Percentiles rank a stretch among this genome's conserved stretches.
Conservation (phyloP, 2,329 filamentous ascomycete genomes). For the Calonectria pseudoturangicola region DNA sequence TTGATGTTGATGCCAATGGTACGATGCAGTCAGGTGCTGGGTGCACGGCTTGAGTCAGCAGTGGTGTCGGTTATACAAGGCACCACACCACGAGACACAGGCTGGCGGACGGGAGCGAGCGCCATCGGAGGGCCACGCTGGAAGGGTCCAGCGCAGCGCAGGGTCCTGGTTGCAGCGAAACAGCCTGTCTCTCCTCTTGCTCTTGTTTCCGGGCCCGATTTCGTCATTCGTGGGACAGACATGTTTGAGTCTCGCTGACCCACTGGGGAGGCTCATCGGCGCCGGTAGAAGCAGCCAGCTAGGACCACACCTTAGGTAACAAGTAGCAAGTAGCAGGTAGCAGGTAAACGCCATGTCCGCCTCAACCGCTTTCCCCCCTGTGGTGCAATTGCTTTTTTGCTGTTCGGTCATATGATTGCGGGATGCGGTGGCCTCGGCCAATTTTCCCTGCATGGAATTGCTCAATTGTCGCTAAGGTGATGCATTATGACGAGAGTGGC, state of each 20-base stretch:
- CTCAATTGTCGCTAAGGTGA: slow-evolving; percentile 1
- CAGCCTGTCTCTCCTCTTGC: slow-evolving; percentile 7
- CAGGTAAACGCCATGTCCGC: slow-evolving; percentile 15
- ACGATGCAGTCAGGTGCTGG: slow-evolving; percentile 45
- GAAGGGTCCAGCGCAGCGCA: slow-evolving; percentile 21
- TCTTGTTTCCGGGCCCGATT: slow-evolving; percentile 8
- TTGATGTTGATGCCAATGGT: slow-evolving; percentile 35
- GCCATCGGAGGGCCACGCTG: slow-evolving; percentile 33
- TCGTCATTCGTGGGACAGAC: slow-evolving; percentile 16
- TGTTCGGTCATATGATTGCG: slow-evolving; percentile 13
- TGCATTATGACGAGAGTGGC: slow-evolving; percentile 12
- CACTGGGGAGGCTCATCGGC: slow-evolving; percentile 24
- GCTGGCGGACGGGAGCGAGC: slow-evolving; percentile 36
- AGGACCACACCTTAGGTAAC: slow-evolving; percentile 24
- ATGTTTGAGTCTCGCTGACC: not conserved
- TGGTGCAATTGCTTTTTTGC: slow-evolving; percentile 6
- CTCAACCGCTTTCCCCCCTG: slow-evolving; percentile 3
- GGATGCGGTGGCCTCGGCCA: slow-evolving; percentile 12
- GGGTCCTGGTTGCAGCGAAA: slow-evolving; percentile 11
- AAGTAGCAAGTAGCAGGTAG: not conserved
- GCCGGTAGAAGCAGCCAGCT: slow-evolving; percentile 10
- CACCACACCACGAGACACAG: slow-evolving; percentile 28
- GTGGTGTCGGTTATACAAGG: slow-evolving; percentile 28
- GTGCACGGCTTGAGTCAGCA: slow-evolving; percentile 38
- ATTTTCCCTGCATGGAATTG: slow-evolving; percentile 8